Evolutionary conservation across 2,329 filamentous ascomycete species (phyloP).

Genomic region (Didymella sp.): DNA sequence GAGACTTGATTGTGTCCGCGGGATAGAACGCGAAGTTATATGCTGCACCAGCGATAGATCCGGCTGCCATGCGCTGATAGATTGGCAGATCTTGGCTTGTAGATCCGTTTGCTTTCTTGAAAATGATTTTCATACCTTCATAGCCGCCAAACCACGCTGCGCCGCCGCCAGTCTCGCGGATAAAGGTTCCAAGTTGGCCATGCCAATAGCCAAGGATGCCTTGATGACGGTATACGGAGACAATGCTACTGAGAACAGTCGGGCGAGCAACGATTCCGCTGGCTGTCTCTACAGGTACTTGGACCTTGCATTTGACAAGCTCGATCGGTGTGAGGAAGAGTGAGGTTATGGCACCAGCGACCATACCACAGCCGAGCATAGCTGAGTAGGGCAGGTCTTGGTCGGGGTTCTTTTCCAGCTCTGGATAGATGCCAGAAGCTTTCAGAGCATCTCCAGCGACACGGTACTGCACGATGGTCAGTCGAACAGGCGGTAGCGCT

Average conservation of each 20-base stretch:
- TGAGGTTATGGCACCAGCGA: slow-evolving; percentile 87
- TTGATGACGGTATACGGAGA: slow-evolving; percentile 80
- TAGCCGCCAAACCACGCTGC: slow-evolving; percentile 85
- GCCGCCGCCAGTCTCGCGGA: slow-evolving; percentile 90
- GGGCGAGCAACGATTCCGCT: slow-evolving; percentile 58
- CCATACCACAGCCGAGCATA: slow-evolving; percentile 80
- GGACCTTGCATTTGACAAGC: slow-evolving; percentile 97
- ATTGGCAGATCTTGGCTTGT: slow-evolving; percentile 70
- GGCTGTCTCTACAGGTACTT: slow-evolving; percentile 66
- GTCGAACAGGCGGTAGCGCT: slow-evolving; percentile 6
- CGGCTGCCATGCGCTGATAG: slow-evolving; percentile 86
- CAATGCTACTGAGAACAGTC: slow-evolving; percentile 73
- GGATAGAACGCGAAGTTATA: slow-evolving; percentile 99
- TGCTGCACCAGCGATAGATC: slow-evolving; percentile 85
- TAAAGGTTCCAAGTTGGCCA: slow-evolving; percentile 89
- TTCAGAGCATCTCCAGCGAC: slow-evolving; percentile 66
- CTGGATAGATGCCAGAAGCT: slow-evolving; percentile 63
- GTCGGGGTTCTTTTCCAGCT: slow-evolving; percentile 46
- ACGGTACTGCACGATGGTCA: slow-evolving; percentile 52
- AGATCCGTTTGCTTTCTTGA: slow-evolving; percentile 59
- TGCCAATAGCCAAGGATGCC: slow-evolving; percentile 92
- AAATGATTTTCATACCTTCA: slow-evolving; percentile 67
- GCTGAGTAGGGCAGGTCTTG: slow-evolving; percentile 74
- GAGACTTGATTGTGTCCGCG: slow-evolving; percentile 94
- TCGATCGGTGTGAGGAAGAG: slow-evolving; percentile 93